Percentiles rank a stretch among this genome's conserved stretches.
Conservation (phyloP, 345 rosid genomes). For the Eucalyptus globulus region DNA sequence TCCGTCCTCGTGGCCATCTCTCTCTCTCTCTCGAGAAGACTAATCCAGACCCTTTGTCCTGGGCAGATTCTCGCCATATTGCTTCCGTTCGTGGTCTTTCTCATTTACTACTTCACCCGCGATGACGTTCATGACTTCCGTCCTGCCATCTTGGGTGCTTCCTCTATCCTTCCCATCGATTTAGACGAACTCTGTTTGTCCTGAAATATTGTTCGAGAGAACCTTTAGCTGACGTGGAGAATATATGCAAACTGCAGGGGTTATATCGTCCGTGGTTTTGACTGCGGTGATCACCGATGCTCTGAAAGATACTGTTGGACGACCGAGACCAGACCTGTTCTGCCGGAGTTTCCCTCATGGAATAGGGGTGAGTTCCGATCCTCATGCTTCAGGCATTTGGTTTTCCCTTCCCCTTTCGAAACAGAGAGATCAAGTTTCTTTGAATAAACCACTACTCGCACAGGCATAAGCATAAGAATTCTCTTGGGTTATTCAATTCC, state of each 20-base stretch:
- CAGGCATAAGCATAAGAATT: not conserved
- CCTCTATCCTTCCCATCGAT: not conserved
- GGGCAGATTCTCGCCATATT: conserved; percentile 20
- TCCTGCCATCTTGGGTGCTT: conserved; percentile 41
- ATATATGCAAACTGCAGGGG: conserved; percentile 11
- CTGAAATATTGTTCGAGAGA: not conserved
- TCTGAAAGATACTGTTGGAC: conserved; percentile 54
- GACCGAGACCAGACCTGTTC: conserved; percentile 54
- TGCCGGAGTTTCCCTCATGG: conserved; percentile 54
- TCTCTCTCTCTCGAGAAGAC: not conserved
- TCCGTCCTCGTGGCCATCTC: not conserved
- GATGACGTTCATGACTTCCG: conserved; percentile 51
- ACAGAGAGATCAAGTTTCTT: too few relatives aligned
- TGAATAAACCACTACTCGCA: too few relatives aligned
- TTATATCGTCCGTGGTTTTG: conserved; percentile 26
- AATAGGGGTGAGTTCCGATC: conserved; percentile 11
- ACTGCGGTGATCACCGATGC: conserved; percentile 56
- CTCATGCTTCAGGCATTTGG: not conserved
- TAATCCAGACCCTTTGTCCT: not conserved
- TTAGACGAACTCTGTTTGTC: not conserved
- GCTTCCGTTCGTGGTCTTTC: conserved; percentile 23
- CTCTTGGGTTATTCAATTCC: not conserved
- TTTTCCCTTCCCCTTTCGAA: not conserved
- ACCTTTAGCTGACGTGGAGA: not conserved
- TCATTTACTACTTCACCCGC: conserved; percentile 16